Evolutionary conservation across 768 basidiomycete species (phyloP).

Genomic region (Boletellus ananas): DNA sequence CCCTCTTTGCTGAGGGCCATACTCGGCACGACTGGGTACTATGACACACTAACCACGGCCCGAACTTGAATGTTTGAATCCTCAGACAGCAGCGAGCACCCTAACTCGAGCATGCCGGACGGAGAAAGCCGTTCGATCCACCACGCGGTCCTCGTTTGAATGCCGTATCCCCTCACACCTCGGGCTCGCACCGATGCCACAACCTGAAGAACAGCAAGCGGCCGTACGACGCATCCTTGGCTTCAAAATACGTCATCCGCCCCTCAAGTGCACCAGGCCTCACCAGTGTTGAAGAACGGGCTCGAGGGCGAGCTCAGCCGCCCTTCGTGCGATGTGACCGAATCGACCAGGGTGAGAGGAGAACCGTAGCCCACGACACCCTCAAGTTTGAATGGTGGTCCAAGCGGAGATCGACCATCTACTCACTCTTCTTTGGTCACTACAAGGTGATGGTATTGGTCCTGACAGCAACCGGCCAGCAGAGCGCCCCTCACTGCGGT

Average conservation of each 20-base stretch:
- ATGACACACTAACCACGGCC: too few relatives aligned
- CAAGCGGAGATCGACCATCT: too few relatives aligned
- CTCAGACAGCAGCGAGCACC: too few relatives aligned
- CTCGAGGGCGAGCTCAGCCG: slow-evolving; percentile 37
- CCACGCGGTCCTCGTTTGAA: slow-evolving; percentile 44
- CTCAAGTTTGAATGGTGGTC: slow-evolving; percentile 12
- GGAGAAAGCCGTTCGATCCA: slow-evolving; percentile 34
- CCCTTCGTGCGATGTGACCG: slow-evolving; percentile 19
- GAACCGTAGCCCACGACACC: slow-evolving; percentile 29
- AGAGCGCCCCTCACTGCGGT: too few relatives aligned
- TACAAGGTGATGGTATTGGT: too few relatives aligned
- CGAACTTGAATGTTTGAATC: too few relatives aligned
- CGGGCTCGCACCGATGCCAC: slow-evolving; percentile 47
- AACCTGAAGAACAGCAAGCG: slow-evolving; percentile 41
- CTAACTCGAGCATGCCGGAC: too few relatives aligned
- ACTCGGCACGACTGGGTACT: slow-evolving; percentile 9
- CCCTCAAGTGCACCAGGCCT: slow-evolving; percentile 45
- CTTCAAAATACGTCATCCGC: slow-evolving; percentile 45
- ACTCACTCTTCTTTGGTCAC: too few relatives aligned
- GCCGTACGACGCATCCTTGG: slow-evolving; percentile 52
- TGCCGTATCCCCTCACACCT: slow-evolving; percentile 37
- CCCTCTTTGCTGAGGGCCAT: slow-evolving; percentile 14
- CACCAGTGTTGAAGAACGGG: slow-evolving; percentile 40
- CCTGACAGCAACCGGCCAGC: too few relatives aligned
- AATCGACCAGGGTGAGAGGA: slow-evolving; percentile 34